Evolutionary conservation across 177 flowering plant genomes (phyloP).

Genomic region (Vitis hybrid): DNA sequence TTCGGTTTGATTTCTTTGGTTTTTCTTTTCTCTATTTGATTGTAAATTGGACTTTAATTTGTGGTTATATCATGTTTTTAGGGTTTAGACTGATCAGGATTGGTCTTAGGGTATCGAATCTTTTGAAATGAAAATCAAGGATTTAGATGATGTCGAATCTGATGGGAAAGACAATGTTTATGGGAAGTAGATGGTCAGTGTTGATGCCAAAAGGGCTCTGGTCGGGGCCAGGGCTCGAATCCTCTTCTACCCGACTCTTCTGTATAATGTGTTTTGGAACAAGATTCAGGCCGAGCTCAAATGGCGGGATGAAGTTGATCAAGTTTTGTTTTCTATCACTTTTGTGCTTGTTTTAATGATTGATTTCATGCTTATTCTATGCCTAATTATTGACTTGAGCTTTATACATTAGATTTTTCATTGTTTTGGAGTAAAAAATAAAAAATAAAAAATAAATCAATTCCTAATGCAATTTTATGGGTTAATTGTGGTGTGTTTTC

Average conservation of each 20-base stretch:
- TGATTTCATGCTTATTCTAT: not conserved
- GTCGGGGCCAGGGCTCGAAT: slow-evolving; percentile 87
- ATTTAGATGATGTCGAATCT: not conserved
- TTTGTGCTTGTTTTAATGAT: not conserved
- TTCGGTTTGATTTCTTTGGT: not conserved
- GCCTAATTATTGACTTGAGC: not conserved
- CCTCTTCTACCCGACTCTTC: slow-evolving; percentile 84
- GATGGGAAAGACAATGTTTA: slow-evolving; percentile 7
- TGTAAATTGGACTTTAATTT: not conserved
- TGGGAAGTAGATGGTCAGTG: slow-evolving; percentile 24
- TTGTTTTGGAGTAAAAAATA: no score
- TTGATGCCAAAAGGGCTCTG: slow-evolving; percentile 60
- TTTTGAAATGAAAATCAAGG: not conserved
- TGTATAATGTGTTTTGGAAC: slow-evolving; percentile 80
- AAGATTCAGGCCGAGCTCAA: slow-evolving; percentile 79
- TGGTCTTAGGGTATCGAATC: not conserved
- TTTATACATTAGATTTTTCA: no score
- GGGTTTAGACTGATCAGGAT: not conserved
- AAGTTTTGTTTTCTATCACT: slow-evolving; percentile 41
- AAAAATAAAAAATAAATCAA: no score
- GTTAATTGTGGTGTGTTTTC: no score
- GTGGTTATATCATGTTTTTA: not conserved
- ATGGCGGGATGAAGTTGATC: slow-evolving; percentile 93
- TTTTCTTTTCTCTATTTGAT: not conserved
- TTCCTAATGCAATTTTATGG: no score